Evolutionary conservation across 2,329 filamentous ascomycete species (phyloP).

Genomic region (Fusarium siculi): DNA sequence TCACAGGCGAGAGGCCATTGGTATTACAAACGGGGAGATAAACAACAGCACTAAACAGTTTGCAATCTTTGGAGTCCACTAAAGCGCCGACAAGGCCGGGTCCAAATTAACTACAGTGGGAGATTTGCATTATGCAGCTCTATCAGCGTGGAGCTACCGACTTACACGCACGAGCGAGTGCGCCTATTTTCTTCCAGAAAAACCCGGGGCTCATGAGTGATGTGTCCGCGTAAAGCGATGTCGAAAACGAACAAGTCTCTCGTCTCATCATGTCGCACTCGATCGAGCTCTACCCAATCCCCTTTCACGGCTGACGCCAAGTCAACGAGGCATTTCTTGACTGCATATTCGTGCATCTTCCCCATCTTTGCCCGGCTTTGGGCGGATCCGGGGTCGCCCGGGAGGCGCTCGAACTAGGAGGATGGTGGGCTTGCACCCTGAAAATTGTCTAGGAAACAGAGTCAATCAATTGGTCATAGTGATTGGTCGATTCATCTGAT

Average conservation of each 20-base stretch:
- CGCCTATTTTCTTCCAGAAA: conserved; percentile 17
- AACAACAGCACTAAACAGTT: conserved; percentile 4
- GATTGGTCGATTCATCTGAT: conserved; percentile 31
- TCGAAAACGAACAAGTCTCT: not conserved
- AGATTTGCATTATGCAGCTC: conserved; percentile 39
- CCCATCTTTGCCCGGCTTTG: conserved; percentile 40
- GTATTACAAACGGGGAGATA: conserved; percentile 1
- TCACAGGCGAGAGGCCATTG: not conserved
- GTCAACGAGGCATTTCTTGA: conserved; percentile 46
- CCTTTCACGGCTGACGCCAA: conserved; percentile 26
- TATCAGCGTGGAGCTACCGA: conserved; percentile 19
- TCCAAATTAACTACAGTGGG: conserved; percentile 19
- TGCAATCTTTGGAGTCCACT: conserved; percentile 36
- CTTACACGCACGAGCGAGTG: conserved; percentile 5
- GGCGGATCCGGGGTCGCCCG: conserved; percentile 46
- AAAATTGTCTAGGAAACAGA: conserved; percentile 13
- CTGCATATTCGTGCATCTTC: conserved; percentile 36
- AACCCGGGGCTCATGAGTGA: conserved; percentile 11
- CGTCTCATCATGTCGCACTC: conserved; percentile 9
- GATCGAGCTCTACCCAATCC: conserved; percentile 20
- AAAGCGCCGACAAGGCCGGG: conserved; percentile 30
- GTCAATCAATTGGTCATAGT: conserved; percentile 25
- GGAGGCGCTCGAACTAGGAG: conserved; percentile 41
- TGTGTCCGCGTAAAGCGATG: conserved; percentile 2
- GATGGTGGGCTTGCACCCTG: conserved; percentile 14